These are phyloP conservation scores for Quillaja saponaria DNA, from an alignment of 306 rosid genomes.

Conservation along the genomic window DNA sequence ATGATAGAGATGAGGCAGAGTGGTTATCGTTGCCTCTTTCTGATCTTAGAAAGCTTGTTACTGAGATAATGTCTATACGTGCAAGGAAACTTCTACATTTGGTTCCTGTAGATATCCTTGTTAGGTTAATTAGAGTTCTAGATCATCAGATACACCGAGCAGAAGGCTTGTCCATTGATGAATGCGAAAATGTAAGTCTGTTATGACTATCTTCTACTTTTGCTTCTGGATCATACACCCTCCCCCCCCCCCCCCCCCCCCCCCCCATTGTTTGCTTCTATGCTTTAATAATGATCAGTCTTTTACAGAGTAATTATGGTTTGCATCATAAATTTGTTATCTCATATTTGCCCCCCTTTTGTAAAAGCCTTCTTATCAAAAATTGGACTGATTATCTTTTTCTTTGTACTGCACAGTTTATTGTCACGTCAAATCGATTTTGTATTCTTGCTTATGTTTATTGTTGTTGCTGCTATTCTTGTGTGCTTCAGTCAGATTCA, in stretches of 20 bases:
- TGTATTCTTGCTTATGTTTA: background rate
- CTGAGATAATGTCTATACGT: constrained; percentile 78
- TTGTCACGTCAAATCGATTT: no score
- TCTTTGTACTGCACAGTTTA: no score
- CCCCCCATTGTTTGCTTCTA: no score
- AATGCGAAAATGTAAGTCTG: constrained; percentile 76
- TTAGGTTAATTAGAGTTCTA: constrained; percentile 76
- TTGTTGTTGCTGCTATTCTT: constrained; percentile 31
- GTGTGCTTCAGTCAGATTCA: constrained; percentile 74
- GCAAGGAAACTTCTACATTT: constrained; percentile 75
- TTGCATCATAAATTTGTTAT: no score
- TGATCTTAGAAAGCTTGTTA: constrained; percentile 80
- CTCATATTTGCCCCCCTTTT: no score
- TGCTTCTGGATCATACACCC: no score
- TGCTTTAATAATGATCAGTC: no score
- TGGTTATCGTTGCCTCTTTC: constrained; percentile 80
- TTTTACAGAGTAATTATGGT: no score
- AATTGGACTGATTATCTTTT: no score
- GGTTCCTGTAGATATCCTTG: constrained; percentile 77
- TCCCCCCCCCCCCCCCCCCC: no score
- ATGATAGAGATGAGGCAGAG: constrained; percentile 88
- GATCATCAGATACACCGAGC: constrained; percentile 97
- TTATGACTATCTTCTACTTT: constrained; percentile 7
- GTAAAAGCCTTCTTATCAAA: no score
- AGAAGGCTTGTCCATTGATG: constrained; percentile 89